Evolutionary conservation across 2,329 filamentous ascomycete genomes (phyloP), one percentile per base, ranked within the genome.

Genomic region (Chaetomiaceae sp.): DNA sequence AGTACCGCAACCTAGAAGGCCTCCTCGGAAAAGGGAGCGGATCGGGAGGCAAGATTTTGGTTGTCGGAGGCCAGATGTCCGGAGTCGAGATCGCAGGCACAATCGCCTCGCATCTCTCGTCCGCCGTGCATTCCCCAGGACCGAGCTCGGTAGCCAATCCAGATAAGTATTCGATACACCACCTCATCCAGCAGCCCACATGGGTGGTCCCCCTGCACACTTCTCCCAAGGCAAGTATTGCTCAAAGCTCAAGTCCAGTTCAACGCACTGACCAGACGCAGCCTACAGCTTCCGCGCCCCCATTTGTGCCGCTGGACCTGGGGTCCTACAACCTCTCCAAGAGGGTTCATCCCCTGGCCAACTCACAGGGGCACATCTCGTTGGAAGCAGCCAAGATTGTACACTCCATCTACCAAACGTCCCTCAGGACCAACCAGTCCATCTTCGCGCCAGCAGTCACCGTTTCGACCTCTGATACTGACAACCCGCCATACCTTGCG

Each of bases 21-120:
- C 66, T 85, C 3, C 61, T 85, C 1, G 70, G 69, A 0, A 64
- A 69, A 19, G 61, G 68, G 0, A 65, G 71, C 11, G 46, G 53
- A 4, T 62, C 64, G 0, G 74, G 75, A 1, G 79, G 81, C 17
- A 88, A 84, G 63, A 82, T 94, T 15, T 74, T 90, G 1, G 75
- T 95, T 0, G 81, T 91, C 1, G 89, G 89, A 0, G 89, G 88
- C 0, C 88, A 91, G 62, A 91, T 94, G 79, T 92, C 88, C 2
- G 89, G 88, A 0, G 81, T 88, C 5, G 89, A 95, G 71, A 85
- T 86, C 45, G 85, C 88, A 0, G 84, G 82, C 9, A 83, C 84
- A 2, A 80, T 91, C 46, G 88, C 87, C 11, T 76, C 82, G 4
- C 83, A 91, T 57, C 68, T 92, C 1, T 91, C 88, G 0, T 83